Percentiles rank a stretch among this genome's conserved stretches.
These are phyloP conservation scores for Copromyces sp. DNA, from an alignment of 495 filamentous ascomycete species.

Conservation along the genomic window DNA sequence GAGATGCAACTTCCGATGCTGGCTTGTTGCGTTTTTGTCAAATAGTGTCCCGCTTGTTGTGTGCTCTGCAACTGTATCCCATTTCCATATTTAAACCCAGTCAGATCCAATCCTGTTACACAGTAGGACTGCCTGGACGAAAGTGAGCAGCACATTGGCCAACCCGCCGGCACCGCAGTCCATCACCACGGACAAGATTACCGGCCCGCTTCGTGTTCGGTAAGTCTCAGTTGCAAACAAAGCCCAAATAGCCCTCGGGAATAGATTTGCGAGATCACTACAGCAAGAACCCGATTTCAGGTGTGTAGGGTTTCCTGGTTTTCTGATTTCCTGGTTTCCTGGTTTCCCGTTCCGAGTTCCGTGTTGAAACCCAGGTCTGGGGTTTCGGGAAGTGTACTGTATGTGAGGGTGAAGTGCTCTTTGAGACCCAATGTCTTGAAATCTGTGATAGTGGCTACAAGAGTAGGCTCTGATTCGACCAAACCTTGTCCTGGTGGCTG, in stretches of 20 bases:
- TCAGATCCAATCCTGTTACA: neutral
- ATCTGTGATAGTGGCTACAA: neutral
- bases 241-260: neutral
- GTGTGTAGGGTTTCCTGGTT: neutral
- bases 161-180: neutral
- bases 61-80: neutral
- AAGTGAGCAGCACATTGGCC: neutral
- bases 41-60: neutral
- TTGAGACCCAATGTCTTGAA: neutral
- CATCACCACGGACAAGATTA: neutral
- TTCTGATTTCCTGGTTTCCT: neutral
- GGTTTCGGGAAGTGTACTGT: neutral
- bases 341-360: neutral
- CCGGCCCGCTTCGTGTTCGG: neutral
- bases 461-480: neutral
- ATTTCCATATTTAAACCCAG: neutral
- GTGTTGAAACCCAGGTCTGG: neutral
- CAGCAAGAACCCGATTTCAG: neutral
- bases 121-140: neutral
- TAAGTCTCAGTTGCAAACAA: neutral
- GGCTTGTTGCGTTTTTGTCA: neutral
- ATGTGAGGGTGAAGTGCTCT: neutral
- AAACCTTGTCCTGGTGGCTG: neutral
- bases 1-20: neutral
- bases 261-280: neutral